phyloP scores from a whole-genome alignment of 2,329 filamentous ascomycete genomes.

The Teratosphaeria destructans region DNA sequence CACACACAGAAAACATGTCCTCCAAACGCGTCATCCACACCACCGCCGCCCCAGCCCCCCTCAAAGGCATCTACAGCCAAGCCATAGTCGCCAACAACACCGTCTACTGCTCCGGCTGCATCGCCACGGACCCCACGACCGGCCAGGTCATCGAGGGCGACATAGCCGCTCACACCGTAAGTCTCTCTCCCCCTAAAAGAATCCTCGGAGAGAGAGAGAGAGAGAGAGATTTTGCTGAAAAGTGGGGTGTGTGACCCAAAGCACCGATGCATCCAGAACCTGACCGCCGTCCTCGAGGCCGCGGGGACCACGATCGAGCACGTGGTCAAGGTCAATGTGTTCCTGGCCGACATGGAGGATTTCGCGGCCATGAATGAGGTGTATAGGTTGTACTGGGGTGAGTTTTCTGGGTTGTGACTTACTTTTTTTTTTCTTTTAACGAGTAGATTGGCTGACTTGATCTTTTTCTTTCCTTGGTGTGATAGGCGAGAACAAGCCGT shows the following conservation, averaged over 20 bases:
- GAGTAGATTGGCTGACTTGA: too few species aligned
- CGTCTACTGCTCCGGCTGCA: slow-evolving; percentile 59
- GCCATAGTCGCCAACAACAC: slow-evolving; percentile 44
- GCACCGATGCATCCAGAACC: slow-evolving; percentile 50
- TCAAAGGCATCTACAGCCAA: slow-evolving; percentile 22
- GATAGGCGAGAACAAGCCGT: slow-evolving; percentile 19
- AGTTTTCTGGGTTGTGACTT: too few species aligned
- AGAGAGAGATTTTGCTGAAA: too few species aligned
- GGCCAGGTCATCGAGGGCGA: slow-evolving; percentile 20
- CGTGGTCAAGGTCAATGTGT: slow-evolving; percentile 49
- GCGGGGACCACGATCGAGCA: slow-evolving; percentile 50
- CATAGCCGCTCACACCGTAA: slow-evolving; percentile 10
- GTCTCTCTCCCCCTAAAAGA: background rate
- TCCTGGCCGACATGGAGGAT: slow-evolving; percentile 54
- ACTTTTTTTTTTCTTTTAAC: too few species aligned
- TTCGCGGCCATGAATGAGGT: slow-evolving; percentile 50
- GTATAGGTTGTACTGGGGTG: slow-evolving; percentile 30
- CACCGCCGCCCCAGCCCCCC: slow-evolving; percentile 17
- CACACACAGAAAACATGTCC: background rate
- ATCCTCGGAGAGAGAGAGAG: too few species aligned
- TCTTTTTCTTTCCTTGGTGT: too few species aligned
- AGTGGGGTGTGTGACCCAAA: slow-evolving; percentile 3
- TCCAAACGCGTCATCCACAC: slow-evolving; percentile 17
- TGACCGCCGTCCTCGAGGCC: slow-evolving; percentile 48
- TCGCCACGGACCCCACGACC: slow-evolving; percentile 49